Conservation (phyloP, 805 yeast species). For the Jamesozyma lodderae region DNA sequence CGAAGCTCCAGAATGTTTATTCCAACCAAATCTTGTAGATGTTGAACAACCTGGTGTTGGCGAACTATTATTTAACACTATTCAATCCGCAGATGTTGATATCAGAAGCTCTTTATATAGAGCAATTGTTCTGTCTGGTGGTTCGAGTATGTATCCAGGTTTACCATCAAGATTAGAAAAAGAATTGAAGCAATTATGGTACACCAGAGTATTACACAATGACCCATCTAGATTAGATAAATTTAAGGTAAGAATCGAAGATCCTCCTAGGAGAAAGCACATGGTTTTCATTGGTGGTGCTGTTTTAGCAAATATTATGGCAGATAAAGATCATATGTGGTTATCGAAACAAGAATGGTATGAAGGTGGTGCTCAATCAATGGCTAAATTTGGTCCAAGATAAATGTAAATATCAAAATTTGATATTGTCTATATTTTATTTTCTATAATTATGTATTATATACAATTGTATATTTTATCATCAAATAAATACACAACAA, state of each 20-base stretch:
- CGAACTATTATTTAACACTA: constrained; percentile 81
- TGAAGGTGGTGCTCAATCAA: constrained; percentile 83
- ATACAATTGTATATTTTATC: background rate
- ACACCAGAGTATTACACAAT: constrained; percentile 74
- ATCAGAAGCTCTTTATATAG: constrained; percentile 79
- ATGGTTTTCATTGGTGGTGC: constrained; percentile 99
- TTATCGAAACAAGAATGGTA: constrained; percentile 93
- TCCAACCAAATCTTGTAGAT: constrained; percentile 92
- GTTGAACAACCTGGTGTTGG: constrained; percentile 97
- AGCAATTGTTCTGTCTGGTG: constrained; percentile 93
- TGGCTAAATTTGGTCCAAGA: constrained; percentile 88
- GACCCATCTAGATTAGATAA: constrained; percentile 81
- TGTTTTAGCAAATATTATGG: constrained; percentile 94
- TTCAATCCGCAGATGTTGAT: constrained; percentile 92
- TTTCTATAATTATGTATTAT: background rate
- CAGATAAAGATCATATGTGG: constrained; percentile 98
- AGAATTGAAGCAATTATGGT: constrained; percentile 94
- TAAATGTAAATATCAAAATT: constrained; percentile 33
- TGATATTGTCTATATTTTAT: no score
- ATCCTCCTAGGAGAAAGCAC: constrained; percentile 97
- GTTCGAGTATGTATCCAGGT: constrained; percentile 98
- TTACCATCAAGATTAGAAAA: constrained; percentile 91
- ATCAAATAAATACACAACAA: background rate
- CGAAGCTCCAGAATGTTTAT: constrained; percentile 61
- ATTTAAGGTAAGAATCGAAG: constrained; percentile 94